Evolutionary conservation across 495 filamentous ascomycete genomes (phyloP), one percentile per base, ranked within the genome.

Genomic region (Hyphodiscus hymeniophilus): DNA sequence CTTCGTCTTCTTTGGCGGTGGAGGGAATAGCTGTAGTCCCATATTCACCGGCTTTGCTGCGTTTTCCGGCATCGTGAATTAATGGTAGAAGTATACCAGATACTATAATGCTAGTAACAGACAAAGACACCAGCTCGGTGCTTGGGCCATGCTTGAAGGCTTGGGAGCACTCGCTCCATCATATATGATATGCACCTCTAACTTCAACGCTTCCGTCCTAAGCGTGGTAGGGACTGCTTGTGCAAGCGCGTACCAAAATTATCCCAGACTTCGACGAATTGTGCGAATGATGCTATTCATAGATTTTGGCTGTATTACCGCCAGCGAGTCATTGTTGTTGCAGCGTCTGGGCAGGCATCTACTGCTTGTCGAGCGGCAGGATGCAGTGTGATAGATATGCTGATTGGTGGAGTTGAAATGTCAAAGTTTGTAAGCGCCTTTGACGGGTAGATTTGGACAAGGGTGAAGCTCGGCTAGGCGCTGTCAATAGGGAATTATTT

Each of bases 21-120:
- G 63, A 31, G 76, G 76, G 42, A 80, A 79, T 38, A 80, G 60
- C 54, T 76, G 71, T 45, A 80, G 73, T 47, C 69, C 67, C 52
- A 57, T 56, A 45, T 54, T 66, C 26, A 59, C 48, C 32, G 56
- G 52, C 62, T 52, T 38, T 5, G 16, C 20, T 10, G 26, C 10
- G 26, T 18, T 40, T 22, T 40, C 38, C 17, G 38, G 7, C 38
- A 40, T 40, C 10, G 38, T 40, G 38, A 22, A 21, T n/a, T n/a
- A 36, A 18, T 36, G 4, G 15, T n/a, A 15, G 38, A 18, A 13
- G 33, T 36, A 36, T 36, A 5, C 33, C 38, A 40, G 38, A 15
- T 22, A 11, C 20, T 18, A 18, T 40, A 18, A 7, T 11, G 20
- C n/a, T 18, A 21, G 13, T 11, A 40, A 40, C 22, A 18, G 15